Percentiles rank a stretch among this genome's conserved stretches.
phyloP scores from a whole-genome alignment of 2,329 filamentous ascomycete genomes.

The Colletotrichum somersetense region DNA sequence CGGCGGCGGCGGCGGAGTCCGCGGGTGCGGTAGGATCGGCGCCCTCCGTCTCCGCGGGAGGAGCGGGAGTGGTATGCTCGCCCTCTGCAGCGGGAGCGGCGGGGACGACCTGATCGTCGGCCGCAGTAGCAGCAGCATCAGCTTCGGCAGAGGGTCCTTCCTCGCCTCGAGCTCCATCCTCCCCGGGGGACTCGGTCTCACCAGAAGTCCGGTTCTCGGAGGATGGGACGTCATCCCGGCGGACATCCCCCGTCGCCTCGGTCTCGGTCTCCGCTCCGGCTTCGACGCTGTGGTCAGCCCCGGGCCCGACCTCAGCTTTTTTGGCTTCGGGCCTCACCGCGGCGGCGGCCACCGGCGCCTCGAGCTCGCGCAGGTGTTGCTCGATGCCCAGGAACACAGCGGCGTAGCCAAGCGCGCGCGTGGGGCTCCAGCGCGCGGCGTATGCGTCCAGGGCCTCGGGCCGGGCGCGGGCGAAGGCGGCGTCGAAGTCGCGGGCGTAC shows the following conservation, averaged over 20 bases:
- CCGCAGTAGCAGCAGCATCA: neutral
- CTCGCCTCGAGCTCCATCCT: neutral
- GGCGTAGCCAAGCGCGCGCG: conserved; percentile 85
- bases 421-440: conserved; percentile 90
- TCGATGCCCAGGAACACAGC: conserved; percentile 60
- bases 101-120: neutral
- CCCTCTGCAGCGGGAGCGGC: neutral
- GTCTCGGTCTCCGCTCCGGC: conserved; percentile 48
- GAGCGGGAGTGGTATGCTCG: neutral
- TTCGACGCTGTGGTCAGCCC: conserved; percentile 6
- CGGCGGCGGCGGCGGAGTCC: neutral
- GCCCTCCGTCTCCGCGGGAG: neutral
- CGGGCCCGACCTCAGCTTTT: conserved; percentile 29
- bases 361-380: conserved; percentile 48
- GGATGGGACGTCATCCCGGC: neutral
- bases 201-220: conserved; percentile 10
- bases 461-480: conserved; percentile 75
- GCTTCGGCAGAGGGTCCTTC: neutral
- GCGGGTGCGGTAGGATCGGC: neutral
- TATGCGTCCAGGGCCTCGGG: conserved; percentile 80
- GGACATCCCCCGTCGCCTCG: conserved; percentile 15
- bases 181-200: neutral
- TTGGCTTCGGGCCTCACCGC: neutral
- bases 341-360: conserved; percentile 41
- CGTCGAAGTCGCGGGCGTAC: conserved; percentile 85